Percentiles rank a stretch among this genome's conserved stretches.
Evolutionary conservation across 345 rosid species (phyloP).

Genomic region (Geranium rotundifolium): DNA sequence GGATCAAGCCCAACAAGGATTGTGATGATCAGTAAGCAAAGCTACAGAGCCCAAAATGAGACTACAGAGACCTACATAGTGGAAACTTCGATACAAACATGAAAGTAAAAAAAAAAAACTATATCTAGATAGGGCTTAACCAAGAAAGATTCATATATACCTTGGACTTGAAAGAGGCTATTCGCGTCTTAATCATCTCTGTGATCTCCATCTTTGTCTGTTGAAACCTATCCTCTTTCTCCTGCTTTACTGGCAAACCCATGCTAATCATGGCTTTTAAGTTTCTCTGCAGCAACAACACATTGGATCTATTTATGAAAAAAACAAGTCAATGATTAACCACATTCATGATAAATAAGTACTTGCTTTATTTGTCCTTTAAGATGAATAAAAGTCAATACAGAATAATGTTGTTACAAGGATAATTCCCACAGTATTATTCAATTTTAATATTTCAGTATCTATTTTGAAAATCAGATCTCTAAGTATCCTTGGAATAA

Average conservation of each 20-base stretch:
- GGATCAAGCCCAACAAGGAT: neutral
- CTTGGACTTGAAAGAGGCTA: conserved; percentile 51
- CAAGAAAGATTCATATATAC: conserved; percentile 19
- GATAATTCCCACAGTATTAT: too few species aligned
- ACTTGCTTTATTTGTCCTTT: neutral
- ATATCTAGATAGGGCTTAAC: too few species aligned
- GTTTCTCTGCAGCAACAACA: conserved; percentile 59
- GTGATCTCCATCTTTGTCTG: conserved; percentile 67
- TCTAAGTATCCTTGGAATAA: too few species aligned
- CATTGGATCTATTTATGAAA: conserved; percentile 3
- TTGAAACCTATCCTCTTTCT: conserved; percentile 75
- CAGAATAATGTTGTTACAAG: too few species aligned
- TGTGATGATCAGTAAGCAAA: too few species aligned
- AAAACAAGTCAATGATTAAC: neutral
- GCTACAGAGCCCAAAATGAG: neutral
- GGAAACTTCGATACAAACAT: too few species aligned
- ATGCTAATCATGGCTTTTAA: conserved; percentile 65
- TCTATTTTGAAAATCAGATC: too few species aligned
- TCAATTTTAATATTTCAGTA: too few species aligned
- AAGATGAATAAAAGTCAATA: too few species aligned
- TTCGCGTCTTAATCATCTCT: conserved; percentile 55
- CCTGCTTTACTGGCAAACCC: conserved; percentile 57
- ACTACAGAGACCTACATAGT: neutral
- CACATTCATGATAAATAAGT: neutral
- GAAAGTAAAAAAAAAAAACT: too few species aligned